These are phyloP conservation scores for Inga laurina DNA, from an alignment of 306 rosid species.

Conservation along the genomic window DNA sequence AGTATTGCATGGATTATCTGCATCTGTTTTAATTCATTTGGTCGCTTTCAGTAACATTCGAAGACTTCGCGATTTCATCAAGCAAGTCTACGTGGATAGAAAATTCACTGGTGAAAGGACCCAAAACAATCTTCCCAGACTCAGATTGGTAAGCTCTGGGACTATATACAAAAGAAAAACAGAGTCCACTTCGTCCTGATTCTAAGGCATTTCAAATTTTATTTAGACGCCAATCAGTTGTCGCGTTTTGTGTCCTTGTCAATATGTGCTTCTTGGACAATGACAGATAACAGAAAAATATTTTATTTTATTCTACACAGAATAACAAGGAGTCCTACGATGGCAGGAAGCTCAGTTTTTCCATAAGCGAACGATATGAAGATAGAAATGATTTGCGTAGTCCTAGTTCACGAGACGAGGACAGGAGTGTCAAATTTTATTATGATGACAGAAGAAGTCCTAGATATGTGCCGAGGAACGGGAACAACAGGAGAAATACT, in stretches of 20 bases:
- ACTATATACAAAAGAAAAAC: background rate
- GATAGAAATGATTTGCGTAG: slow-evolving; percentile 31
- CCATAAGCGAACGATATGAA: slow-evolving; percentile 35
- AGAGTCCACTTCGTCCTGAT: background rate
- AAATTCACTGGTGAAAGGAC: slow-evolving; percentile 66
- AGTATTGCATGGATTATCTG: background rate
- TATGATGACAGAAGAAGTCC: slow-evolving; percentile 81
- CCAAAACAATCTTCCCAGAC: slow-evolving; percentile 41
- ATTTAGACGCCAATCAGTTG: background rate
- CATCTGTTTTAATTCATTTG: slow-evolving; percentile 39
- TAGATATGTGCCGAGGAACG: slow-evolving; percentile 48
- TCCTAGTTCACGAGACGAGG: slow-evolving; percentile 44
- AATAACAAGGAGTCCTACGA: slow-evolving; percentile 44
- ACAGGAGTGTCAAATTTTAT: slow-evolving; percentile 40
- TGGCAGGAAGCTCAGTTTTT: slow-evolving; percentile 39
- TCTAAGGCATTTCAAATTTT: background rate
- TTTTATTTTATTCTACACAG: slow-evolving; percentile 43
- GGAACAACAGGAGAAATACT: slow-evolving; percentile 47
- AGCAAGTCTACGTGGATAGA: slow-evolving; percentile 67
- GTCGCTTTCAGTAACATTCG: slow-evolving; percentile 59
- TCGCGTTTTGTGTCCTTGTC: background rate
- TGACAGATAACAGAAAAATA: background rate
- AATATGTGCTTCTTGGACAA: background rate
- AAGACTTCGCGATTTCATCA: slow-evolving; percentile 76
- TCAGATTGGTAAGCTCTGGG: slow-evolving; percentile 60